A percentile compares a stretch with the other conserved stretches of the same genome.
These are phyloP conservation scores for Nitzschia sp. DNA, from an alignment of 108 stramenopile species.

Conservation along the genomic window DNA sequence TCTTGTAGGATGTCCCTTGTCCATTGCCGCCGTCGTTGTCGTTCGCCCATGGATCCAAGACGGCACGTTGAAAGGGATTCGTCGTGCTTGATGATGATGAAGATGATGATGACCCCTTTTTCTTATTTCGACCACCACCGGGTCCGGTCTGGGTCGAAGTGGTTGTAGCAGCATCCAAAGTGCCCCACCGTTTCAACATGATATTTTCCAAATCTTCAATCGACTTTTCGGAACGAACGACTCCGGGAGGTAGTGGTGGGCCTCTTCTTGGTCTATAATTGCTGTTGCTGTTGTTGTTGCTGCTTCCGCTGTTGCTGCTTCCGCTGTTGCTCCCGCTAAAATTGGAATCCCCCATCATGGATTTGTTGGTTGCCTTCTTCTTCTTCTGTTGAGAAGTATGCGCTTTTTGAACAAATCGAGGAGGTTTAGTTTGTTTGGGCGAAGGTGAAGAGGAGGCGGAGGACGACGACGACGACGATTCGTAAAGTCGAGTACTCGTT, in stretches of 20 bases:
- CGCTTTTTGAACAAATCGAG: conserved; percentile 2
- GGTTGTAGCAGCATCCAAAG: conserved; percentile 15
- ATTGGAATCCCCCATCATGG: neutral
- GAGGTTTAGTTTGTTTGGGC: neutral
- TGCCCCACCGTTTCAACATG: conserved; percentile 70
- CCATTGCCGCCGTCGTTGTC: conserved; percentile 7
- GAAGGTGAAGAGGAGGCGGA: neutral
- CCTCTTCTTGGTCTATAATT: neutral
- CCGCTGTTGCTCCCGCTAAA: neutral
- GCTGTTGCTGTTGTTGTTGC: neutral
- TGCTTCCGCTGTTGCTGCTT: neutral
- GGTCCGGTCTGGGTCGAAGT: conserved; percentile 8
- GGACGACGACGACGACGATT: neutral
- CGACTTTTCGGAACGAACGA: conserved; percentile 34
- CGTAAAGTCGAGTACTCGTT: neutral
- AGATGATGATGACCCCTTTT: conserved; percentile 1
- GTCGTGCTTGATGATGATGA: neutral
- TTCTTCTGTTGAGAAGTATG: neutral
- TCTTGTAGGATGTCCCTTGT: neutral
- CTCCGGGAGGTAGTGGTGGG: neutral
- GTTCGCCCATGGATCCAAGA: conserved; percentile 25
- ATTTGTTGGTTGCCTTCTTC: neutral
- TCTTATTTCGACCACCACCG: neutral
- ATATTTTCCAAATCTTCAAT: conserved; percentile 76
- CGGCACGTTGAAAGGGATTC: conserved; percentile 10